A percentile compares a stretch with the other conserved stretches of the same genome.
Evolutionary conservation across 2,329 filamentous ascomycete genomes (phyloP).

Genomic region (Claviceps purpurea): DNA sequence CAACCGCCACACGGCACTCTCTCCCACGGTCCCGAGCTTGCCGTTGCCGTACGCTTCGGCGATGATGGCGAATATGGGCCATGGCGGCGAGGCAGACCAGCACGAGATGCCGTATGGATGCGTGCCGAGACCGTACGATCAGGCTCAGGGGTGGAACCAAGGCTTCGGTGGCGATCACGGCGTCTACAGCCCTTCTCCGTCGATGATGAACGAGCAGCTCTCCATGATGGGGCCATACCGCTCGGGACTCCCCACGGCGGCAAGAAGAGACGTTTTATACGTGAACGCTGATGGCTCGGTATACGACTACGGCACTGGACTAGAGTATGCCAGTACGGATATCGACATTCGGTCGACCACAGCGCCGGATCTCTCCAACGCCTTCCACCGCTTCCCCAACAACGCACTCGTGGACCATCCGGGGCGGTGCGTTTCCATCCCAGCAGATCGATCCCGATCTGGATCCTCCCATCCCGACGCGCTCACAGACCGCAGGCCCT

Average conservation of each 20-base stretch:
- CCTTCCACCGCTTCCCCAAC: conserved; percentile 9
- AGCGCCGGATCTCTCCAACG: conserved; percentile 8
- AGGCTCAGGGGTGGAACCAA: conserved; percentile 12
- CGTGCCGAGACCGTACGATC: conserved; percentile 14
- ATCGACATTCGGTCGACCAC: conserved; percentile 9
- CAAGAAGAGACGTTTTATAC: conserved; percentile 13
- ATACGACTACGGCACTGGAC: conserved; percentile 14
- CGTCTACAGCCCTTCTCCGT: conserved; percentile 14
- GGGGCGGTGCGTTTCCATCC: not conserved
- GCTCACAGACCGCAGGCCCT: not conserved
- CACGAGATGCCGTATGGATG: conserved; percentile 11
- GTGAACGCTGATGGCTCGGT: conserved; percentile 14
- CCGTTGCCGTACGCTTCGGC: not conserved
- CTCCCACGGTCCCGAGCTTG: not conserved
- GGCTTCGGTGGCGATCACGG: conserved; percentile 15
- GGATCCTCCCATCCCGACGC: not conserved
- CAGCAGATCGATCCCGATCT: not conserved
- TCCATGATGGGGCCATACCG: conserved; percentile 16
- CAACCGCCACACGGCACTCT: conserved; percentile 11
- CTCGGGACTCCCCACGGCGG: conserved; percentile 8
- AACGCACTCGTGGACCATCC: conserved; percentile 3
- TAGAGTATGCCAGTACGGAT: conserved; percentile 6
- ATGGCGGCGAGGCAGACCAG: conserved; percentile 1
- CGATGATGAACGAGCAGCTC: conserved; percentile 9
- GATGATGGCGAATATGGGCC: not conserved